These are phyloP conservation scores for Kwoniella dendrophila DNA, from an alignment of 768 basidiomycete genomes.

Conservation along the genomic window DNA sequence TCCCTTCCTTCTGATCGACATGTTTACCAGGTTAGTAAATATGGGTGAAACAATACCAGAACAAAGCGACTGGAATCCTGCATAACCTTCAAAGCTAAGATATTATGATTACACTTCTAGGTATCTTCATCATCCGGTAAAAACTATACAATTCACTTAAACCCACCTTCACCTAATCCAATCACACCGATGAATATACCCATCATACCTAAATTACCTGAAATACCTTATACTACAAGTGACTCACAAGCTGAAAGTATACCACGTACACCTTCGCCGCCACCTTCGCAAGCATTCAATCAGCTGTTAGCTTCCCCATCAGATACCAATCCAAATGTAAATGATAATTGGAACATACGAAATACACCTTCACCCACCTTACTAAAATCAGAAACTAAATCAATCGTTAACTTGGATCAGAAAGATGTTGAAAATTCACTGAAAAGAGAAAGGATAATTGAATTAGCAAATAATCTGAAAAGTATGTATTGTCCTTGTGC, in stretches of 20 bases:
- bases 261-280: conserved; percentile 8
- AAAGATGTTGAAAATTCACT: neutral
- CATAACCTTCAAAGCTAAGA: neutral
- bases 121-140: conserved; percentile 40
- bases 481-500: conserved; percentile 48
- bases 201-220: neutral
- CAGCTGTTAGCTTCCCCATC: conserved; percentile 2
- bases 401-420: neutral
- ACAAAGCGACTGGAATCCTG: no score
- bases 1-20: conserved; percentile 29
- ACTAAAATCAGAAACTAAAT: neutral
- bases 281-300: conserved; percentile 8
- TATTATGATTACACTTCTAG: conserved; percentile 9
- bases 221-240: neutral
- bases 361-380: neutral
- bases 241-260: neutral
- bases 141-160: conserved; percentile 41
- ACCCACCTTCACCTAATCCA: conserved; percentile 11
- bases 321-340: no score
- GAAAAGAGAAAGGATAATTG: conserved; percentile 8
- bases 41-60: no score
- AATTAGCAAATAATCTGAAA: conserved; percentile 9
- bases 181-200: neutral
- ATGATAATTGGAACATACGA: no score
- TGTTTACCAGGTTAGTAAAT: conserved; percentile 40